These are phyloP conservation scores for Nicotiana obtusifolia DNA, from an alignment of 257 asterid species.

Conservation along the genomic window DNA sequence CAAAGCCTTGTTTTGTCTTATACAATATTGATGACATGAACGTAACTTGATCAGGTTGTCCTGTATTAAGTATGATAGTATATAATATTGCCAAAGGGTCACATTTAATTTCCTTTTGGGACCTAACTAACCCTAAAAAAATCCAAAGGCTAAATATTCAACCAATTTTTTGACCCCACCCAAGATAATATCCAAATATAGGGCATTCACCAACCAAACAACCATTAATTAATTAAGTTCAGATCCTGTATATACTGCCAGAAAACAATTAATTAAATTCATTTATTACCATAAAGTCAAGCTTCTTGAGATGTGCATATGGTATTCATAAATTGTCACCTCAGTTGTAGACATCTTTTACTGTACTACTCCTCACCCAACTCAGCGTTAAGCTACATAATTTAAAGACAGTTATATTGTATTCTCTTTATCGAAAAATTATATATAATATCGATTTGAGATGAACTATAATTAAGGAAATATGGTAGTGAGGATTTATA, in stretches of 20 bases:
- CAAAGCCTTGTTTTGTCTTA: too few relatives aligned
- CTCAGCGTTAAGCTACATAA: too few relatives aligned
- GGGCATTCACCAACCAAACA: not conserved
- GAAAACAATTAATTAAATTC: not conserved
- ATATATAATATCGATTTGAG: too few relatives aligned
- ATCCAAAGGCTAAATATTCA: constrained; percentile 8
- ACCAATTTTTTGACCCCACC: not conserved
- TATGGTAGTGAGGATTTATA: too few relatives aligned
- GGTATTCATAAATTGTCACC: not conserved
- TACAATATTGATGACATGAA: too few relatives aligned
- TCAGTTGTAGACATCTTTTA: too few relatives aligned
- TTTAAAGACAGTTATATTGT: too few relatives aligned
- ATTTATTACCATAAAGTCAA: not conserved
- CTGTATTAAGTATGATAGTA: not conserved
- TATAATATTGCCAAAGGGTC: not conserved
- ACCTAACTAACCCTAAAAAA: constrained; percentile 4
- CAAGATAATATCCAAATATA: not conserved
- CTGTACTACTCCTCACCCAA: too few relatives aligned
- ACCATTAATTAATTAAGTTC: not conserved
- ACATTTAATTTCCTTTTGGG: not conserved
- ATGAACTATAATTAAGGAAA: too few relatives aligned
- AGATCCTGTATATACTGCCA: not conserved
- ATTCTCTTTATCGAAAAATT: too few relatives aligned
- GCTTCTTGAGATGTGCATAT: not conserved
- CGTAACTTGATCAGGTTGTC: too few relatives aligned